Evolutionary conservation across 129 eudicot species (phyloP).

Genomic region (Ambrosia trifida): DNA sequence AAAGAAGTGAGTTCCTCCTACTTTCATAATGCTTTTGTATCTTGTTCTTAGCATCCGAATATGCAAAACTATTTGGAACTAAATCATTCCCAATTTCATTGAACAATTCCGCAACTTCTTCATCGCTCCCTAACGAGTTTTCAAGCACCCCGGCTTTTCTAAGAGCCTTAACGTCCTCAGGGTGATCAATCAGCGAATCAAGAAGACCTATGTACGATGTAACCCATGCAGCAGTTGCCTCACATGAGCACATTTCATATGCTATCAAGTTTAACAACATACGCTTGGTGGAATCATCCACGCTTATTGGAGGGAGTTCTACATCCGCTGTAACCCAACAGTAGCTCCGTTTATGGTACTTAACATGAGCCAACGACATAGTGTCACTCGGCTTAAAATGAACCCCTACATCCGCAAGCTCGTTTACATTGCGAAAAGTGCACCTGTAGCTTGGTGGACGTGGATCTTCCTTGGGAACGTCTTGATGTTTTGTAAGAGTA

Average conservation of each 20-base stretch:
- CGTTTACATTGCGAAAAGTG: conserved; percentile 36
- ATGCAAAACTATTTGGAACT: conserved; percentile 18
- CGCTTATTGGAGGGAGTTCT: conserved; percentile 30
- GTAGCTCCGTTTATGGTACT: neutral
- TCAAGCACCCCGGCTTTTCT: conserved; percentile 24
- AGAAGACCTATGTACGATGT: conserved; percentile 44
- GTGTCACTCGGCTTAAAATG: conserved; percentile 22
- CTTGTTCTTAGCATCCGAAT: neutral
- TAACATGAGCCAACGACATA: conserved; percentile 12
- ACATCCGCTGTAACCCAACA: conserved; percentile 8
- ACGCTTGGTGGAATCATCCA: conserved; percentile 39
- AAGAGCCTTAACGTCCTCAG: conserved; percentile 37
- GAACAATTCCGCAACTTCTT: conserved; percentile 38
- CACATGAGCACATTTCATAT: conserved; percentile 38
- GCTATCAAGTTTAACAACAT: conserved; percentile 47
- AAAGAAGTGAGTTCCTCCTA: conserved; percentile 26
- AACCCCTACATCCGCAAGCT: conserved; percentile 37
- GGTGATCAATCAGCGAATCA: conserved; percentile 36
- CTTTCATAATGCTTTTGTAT: conserved; percentile 28
- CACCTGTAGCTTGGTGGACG: neutral
- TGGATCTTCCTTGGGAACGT: neutral
- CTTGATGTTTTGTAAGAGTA: neutral
- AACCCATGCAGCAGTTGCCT: conserved; percentile 28
- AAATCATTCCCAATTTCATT: conserved; percentile 27
- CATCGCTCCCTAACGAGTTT: conserved; percentile 28